These are phyloP conservation scores for Periglandula ipomoeae DNA, from an alignment of 2,329 filamentous ascomycete genomes.

Conservation along the genomic window DNA sequence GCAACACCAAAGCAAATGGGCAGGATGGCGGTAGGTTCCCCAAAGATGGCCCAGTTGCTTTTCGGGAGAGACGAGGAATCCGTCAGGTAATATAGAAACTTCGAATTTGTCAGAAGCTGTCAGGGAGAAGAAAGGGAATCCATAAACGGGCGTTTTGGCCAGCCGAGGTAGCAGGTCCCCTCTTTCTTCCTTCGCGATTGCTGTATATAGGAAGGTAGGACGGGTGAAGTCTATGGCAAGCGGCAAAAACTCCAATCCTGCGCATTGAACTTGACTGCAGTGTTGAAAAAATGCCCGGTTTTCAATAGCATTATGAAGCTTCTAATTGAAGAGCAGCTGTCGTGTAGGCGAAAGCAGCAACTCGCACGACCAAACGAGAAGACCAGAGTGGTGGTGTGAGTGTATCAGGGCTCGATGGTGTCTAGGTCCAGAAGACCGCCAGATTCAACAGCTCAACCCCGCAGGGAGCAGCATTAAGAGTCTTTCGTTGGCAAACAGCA, in stretches of 20 bases:
- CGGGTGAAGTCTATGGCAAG: constrained; percentile 3
- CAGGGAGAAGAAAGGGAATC: not conserved
- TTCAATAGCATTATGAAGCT: constrained; percentile 8
- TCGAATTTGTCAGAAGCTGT: not conserved
- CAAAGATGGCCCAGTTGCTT: not conserved
- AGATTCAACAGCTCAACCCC: not conserved
- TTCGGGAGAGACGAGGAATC: constrained; percentile 8
- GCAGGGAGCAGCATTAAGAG: not conserved
- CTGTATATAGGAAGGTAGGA: constrained; percentile 6
- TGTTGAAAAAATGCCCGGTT: constrained; percentile 2
- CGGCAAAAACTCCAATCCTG: not conserved
- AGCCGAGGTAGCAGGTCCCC: constrained; percentile 6
- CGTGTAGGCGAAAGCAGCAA: constrained; percentile 4
- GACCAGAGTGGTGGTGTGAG: not conserved
- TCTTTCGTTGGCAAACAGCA: not conserved
- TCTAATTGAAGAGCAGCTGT: not conserved
- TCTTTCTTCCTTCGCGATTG: constrained; percentile 7
- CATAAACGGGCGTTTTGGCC: not conserved
- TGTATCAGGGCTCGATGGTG: not conserved
- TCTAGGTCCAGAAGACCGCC: not conserved
- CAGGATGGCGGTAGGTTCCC: constrained; percentile 6
- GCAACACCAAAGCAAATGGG: constrained; percentile 14
- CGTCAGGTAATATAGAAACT: constrained; percentile 5
- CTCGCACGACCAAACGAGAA: not conserved
- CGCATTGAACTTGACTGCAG: not conserved